Conservation (phyloP, 2,329 filamentous ascomycete genomes). For the Anisogramma anomala region DNA sequence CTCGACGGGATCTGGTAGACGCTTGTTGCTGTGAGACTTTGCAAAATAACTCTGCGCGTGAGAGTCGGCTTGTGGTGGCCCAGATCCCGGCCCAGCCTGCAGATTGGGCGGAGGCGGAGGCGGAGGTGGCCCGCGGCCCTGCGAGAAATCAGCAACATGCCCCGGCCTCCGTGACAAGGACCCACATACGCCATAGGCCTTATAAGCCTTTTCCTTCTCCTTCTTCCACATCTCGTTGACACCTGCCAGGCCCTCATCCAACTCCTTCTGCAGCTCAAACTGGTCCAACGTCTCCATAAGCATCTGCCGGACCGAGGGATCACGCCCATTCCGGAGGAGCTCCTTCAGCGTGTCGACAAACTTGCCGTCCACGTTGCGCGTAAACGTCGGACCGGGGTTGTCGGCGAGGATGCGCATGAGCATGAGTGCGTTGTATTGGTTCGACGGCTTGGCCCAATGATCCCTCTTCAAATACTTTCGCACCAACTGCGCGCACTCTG, state of each 20-base stretch:
- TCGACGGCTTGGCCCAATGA: slow-evolving; percentile 51
- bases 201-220: slow-evolving; percentile 59
- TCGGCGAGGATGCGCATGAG: slow-evolving; percentile 82
- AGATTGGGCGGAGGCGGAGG: slow-evolving; percentile 26
- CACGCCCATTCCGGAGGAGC: slow-evolving; percentile 57
- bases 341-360: slow-evolving; percentile 69
- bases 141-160: slow-evolving; percentile 8
- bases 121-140: slow-evolving; percentile 18
- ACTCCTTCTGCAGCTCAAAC: slow-evolving; percentile 58
- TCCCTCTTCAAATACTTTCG: slow-evolving; percentile 72
- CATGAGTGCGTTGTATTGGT: slow-evolving; percentile 96
- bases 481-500: slow-evolving; percentile 68
- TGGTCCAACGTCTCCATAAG: slow-evolving; percentile 75
- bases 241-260: slow-evolving; percentile 61
- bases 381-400: slow-evolving; percentile 84
- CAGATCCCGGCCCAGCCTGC: slow-evolving; percentile 21
- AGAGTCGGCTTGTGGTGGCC: slow-evolving; percentile 27
- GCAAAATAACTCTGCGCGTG: slow-evolving; percentile 48
- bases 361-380: slow-evolving; percentile 76
- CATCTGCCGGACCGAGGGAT: slow-evolving; percentile 72
- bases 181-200: slow-evolving; percentile 36
- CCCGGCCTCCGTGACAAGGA: slow-evolving; percentile 1
- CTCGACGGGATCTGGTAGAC: slow-evolving; percentile 59
- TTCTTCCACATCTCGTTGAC: slow-evolving; percentile 80
- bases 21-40: slow-evolving; percentile 35